These are phyloP conservation scores for Aphanomyces invadans DNA, from an alignment of 352 stramenopile genomes.

Conservation along the genomic window DNA sequence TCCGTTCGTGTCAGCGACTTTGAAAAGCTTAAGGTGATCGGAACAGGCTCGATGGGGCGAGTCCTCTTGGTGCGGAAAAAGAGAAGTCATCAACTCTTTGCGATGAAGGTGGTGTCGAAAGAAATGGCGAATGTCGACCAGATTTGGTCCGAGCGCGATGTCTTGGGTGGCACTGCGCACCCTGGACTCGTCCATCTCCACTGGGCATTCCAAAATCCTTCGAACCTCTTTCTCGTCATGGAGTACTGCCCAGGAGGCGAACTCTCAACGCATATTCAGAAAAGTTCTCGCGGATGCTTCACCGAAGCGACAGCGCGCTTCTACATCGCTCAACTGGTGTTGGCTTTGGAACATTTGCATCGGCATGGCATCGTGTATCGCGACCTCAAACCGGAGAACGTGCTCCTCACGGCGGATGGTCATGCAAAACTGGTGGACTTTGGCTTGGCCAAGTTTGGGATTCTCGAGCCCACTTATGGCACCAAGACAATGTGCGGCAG, in stretches of 20 bases:
- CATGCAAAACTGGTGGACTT: constrained; percentile 80
- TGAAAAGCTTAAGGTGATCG: constrained; percentile 82
- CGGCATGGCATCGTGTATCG: constrained; percentile 77
- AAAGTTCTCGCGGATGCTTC: constrained; percentile 32
- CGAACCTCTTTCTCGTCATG: constrained; percentile 67
- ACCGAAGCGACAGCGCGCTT: constrained; percentile 48
- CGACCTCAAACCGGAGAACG: constrained; percentile 76
- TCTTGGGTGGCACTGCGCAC: constrained; percentile 64
- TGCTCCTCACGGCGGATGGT: constrained; percentile 52
- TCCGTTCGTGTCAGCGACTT: constrained; percentile 59
- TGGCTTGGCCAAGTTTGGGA: constrained; percentile 75
- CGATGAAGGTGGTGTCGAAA: constrained; percentile 76
- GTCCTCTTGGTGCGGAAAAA: constrained; percentile 69
- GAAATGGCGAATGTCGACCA: constrained; percentile 39
- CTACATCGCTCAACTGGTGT: constrained; percentile 60
- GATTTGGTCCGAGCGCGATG: constrained; percentile 64
- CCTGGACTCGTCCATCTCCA: constrained; percentile 61
- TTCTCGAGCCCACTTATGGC: constrained; percentile 50
- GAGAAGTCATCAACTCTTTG: constrained; percentile 47
- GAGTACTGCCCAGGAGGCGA: constrained; percentile 75
- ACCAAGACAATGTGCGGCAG: constrained; percentile 65
- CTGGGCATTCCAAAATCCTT: constrained; percentile 67
- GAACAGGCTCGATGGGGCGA: constrained; percentile 77
- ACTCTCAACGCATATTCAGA: constrained; percentile 39
- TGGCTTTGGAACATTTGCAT: constrained; percentile 75